Percentiles rank a stretch among this genome's conserved stretches.
Evolutionary conservation across 1,284 basidiomycete species (phyloP).

Genomic region (Cryptococcus sp.): DNA sequence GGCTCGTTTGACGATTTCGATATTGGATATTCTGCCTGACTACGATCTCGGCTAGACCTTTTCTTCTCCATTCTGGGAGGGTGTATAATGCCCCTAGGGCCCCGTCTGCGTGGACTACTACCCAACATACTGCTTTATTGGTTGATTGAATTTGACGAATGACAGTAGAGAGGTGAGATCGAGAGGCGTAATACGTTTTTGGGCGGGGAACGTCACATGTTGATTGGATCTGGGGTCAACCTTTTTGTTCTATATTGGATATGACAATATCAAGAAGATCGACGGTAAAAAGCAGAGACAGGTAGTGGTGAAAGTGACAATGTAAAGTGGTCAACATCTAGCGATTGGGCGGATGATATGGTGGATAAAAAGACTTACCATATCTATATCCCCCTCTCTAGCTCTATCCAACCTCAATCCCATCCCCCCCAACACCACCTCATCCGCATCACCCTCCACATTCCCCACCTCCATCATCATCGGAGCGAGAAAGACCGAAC

Average conservation of each 20-base stretch:
- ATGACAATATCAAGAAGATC: no score
- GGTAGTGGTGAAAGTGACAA: no score
- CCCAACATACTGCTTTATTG: not conserved
- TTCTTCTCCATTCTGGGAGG: not conserved
- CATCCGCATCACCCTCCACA: not conserved
- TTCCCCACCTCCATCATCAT: no score
- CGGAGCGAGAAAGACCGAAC: not conserved
- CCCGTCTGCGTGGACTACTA: not conserved
- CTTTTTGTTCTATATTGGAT: not conserved
- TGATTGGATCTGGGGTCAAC: not conserved
- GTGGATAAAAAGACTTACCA: not conserved
- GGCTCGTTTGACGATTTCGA: not conserved
- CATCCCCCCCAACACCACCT: not conserved
- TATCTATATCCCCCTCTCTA: not conserved
- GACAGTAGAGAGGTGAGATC: not conserved
- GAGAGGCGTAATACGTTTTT: not conserved
- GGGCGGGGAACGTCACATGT: not conserved
- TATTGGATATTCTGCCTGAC: not conserved
- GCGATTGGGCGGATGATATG: no score
- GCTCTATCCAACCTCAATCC: not conserved
- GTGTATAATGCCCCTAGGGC: not conserved
- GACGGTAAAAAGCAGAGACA: no score
- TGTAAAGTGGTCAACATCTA: no score
- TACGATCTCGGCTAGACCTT: not conserved
- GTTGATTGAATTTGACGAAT: not conserved